Evolutionary conservation across 306 rosid genomes (phyloP).

Genomic region (Leucaena leucocephala): DNA sequence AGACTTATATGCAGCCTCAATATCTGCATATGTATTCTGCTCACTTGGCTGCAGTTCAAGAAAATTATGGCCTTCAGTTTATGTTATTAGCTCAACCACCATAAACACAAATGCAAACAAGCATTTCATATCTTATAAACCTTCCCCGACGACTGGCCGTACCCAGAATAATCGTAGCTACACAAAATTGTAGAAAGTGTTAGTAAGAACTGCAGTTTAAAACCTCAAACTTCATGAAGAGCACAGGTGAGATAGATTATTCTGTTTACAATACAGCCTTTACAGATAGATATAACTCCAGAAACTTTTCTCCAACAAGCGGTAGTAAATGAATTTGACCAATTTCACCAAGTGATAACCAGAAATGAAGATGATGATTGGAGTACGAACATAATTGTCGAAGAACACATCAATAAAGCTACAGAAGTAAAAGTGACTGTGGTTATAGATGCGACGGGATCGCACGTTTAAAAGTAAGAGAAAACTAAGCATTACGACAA

Average conservation of each 20-base stretch:
- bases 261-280: not conserved
- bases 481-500: not conserved
- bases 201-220: conserved; percentile 25
- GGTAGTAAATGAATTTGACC: conserved; percentile 10
- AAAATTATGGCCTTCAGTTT: conserved; percentile 36
- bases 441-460: not conserved
- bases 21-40: conserved; percentile 93
- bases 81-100: conserved; percentile 35
- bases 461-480: conserved; percentile 1
- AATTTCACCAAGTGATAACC: conserved; percentile 14
- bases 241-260: conserved; percentile 13
- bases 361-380: not conserved
- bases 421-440: not conserved
- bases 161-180: conserved; percentile 97
- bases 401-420: conserved; percentile 18
- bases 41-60: conserved; percentile 80
- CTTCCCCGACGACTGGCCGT: conserved; percentile 96
- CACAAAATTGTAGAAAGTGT: conserved; percentile 37
- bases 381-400: conserved; percentile 7
- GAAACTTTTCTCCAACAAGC: conserved; percentile 3
- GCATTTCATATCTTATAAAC: conserved; percentile 51
- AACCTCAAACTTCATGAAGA: conserved; percentile 3
- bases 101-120: conserved; percentile 21
- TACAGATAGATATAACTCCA: not conserved
- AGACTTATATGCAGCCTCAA: conserved; percentile 90